Evolutionary conservation across 2,329 filamentous ascomycete species (phyloP), one percentile per base, ranked within the genome.

Genomic region (Alternaria tenuissima): DNA sequence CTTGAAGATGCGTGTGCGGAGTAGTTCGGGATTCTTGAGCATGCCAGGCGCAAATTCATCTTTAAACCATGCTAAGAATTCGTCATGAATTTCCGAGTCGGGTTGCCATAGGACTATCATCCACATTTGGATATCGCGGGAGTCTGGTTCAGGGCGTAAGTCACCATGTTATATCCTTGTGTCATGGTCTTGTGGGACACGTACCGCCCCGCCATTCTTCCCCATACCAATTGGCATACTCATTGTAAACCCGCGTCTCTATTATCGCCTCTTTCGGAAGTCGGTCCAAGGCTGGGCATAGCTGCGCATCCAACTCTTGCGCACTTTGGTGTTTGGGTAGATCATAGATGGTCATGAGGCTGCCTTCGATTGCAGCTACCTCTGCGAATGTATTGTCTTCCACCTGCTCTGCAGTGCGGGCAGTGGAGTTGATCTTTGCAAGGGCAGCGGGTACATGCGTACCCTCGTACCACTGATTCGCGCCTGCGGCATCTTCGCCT

Each of bases 331-430:
- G 55, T 32, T 49, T 52, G 4, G 63, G 54, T 11, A 67, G 7
- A 11, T 66, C 65, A 24, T 66, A 66, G 8, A 64, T 47, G 6
- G 65, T 61, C 59, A 67, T 62, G 12, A 57, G 55, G 5, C 22
- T 47, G 16, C 63, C 63, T 5, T 62, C 34, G 16, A 67, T 57
- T 16, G 47, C 28, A 14, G 52, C 44, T 14, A 67, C 52, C 22
- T 67, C 65, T 41, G 61, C 56, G 34, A 67, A 67, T 16, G 59
- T 49, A 36, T 61, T 62, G 7, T 67, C 65, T n/a, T 57, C 52
- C 3, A 44, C 52, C 28, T 51, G 42, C 39, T 64, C 63, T 34
- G 41, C 59, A 46, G 55, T 44, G 44, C 59, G 57, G 38, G 58
- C 58, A n/a, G 47, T 51, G 12, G 56, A 57, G 5, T 56, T 59